phyloP scores from a whole-genome alignment of 192 early-diverging fungal species.

The Paraglomus occultum region DNA sequence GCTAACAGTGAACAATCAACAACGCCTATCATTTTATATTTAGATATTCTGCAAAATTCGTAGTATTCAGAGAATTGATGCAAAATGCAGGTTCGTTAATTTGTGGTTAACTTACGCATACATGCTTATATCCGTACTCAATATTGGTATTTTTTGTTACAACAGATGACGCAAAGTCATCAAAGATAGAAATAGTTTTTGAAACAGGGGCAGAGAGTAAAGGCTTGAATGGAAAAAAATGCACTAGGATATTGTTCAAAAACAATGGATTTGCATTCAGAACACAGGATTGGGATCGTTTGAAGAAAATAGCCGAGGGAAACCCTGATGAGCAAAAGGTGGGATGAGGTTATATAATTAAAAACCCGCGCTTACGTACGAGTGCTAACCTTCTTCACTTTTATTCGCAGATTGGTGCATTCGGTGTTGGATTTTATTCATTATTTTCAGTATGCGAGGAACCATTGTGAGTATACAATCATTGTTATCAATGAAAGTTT shows the following conservation, averaged over 20 bases:
- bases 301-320: slow-evolving; percentile 87
- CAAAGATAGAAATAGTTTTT: slow-evolving; percentile 58
- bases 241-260: slow-evolving; percentile 58
- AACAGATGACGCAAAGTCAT: slow-evolving; percentile 71
- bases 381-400: background rate
- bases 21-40: background rate
- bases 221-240: slow-evolving; percentile 46
- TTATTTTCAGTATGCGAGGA: slow-evolving; percentile 88
- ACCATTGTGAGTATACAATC: slow-evolving; percentile 62
- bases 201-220: slow-evolving; percentile 37
- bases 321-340: slow-evolving; percentile 75
- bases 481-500: background rate
- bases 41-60: slow-evolving; percentile 82
- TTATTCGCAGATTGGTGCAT: slow-evolving; percentile 67
- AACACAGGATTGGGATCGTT: slow-evolving; percentile 76
- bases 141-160: slow-evolving; percentile 36
- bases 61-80: slow-evolving; percentile 79
- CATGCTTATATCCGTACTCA: background rate
- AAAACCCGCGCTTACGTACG: background rate
- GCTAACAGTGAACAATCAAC: background rate
- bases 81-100: slow-evolving; percentile 55
- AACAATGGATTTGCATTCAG: slow-evolving; percentile 85
- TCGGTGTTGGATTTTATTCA: slow-evolving; percentile 85
- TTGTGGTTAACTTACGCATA: background rate
- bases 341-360: background rate